Evolutionary conservation across 1,139 yeast genomes (phyloP), one percentile per base, ranked within the genome.

Genomic region (Schwanniomyces etchellsii): DNA sequence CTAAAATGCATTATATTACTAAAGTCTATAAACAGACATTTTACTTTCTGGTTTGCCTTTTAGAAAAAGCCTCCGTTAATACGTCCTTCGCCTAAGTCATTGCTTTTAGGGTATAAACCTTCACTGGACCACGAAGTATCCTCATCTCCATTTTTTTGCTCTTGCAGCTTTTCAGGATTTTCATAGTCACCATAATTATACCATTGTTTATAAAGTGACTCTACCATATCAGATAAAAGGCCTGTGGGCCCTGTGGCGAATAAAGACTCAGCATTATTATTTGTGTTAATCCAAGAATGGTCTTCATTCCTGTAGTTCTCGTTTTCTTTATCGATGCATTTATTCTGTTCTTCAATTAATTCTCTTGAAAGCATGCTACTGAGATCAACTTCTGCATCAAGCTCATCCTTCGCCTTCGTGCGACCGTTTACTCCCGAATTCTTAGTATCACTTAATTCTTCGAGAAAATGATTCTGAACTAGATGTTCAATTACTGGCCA

Each of bases 401-500:
- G 38, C 5, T 55, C 41, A 29, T 57, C 63, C 3, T 32, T 13
- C 12, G 25, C 6, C 13, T 7, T 13, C 9, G 7, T n/a, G 7
- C n/a, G 9, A n/a, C n/a, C n/a, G 7, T 7, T 7, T n/a, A n/a
- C 9, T 18, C n/a, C n/a, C n/a, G 21, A 18, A 7, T 7, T 7
- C 9, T n/a, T 18, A 7, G n/a, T 18, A 18, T 38, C 40, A 4
- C 28, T 27, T 11, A 36, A 36, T 12, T 28, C 30, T 9, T 42
- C 44, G 10, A 28, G 35, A 36, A 59, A 59, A 43, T 59, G 65
- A 26, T 46, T 46, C 7, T 47, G 42, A 16, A 82, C 84, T 39
- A 91, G 47, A 55, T 91, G 96, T 31, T 82, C 84, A 21, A 91
- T 69, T 0, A 88, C 96, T 0, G 85, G 88, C 96, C 97, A 89